Conservation (phyloP, 1,284 basidiomycete genomes). For the Athelia sp. region DNA sequence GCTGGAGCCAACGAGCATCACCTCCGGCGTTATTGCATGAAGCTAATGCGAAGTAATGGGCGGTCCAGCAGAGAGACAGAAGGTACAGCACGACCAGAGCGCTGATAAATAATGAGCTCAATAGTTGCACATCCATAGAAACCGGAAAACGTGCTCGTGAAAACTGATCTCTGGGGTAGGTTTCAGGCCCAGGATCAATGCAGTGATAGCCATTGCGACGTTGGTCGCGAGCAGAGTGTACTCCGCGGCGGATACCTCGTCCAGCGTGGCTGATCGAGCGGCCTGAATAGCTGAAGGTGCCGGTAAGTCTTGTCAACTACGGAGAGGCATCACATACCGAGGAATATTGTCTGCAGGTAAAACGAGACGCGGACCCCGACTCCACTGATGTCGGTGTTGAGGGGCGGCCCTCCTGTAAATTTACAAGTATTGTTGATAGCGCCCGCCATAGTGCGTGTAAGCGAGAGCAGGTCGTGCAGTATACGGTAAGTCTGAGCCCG, state of each 20-base stretch:
- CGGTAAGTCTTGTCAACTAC: not conserved
- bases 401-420: conserved; percentile 5
- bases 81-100: conserved; percentile 13
- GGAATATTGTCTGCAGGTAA: conserved; percentile 15
- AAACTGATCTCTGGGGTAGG: conserved; percentile 18
- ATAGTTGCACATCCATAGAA: not conserved
- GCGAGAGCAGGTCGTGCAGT: too few relatives aligned
- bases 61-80: conserved; percentile 14
- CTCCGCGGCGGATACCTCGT: conserved; percentile 19
- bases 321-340: conserved; percentile 6
- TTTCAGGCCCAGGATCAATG: conserved; percentile 20
- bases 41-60: conserved; percentile 15
- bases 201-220: conserved; percentile 19
- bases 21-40: conserved; percentile 11
- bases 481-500: too few relatives aligned
- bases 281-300: conserved; percentile 15
- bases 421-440: not conserved
- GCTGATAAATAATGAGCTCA: conserved; percentile 1
- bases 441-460: too few relatives aligned
- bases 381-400: conserved; percentile 15
- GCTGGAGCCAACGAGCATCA: conserved; percentile 7
- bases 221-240: conserved; percentile 23
- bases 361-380: conserved; percentile 18
- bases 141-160: conserved; percentile 16
- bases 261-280: conserved; percentile 14